These are phyloP conservation scores for Rhizopogon vesiculosus DNA, from an alignment of 768 basidiomycete genomes.

Conservation along the genomic window DNA sequence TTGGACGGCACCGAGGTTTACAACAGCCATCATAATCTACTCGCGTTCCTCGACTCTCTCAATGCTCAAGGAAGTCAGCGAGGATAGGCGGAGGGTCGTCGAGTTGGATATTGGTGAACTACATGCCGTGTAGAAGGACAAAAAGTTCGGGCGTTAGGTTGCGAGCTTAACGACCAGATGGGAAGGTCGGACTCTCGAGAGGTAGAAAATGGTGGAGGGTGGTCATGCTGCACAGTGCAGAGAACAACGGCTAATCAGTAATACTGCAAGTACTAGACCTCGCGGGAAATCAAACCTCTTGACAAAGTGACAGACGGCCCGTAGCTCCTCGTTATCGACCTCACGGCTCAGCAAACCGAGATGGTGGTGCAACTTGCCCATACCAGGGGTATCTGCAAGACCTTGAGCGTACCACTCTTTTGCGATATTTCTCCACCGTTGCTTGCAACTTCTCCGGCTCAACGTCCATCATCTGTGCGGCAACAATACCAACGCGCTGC, in stretches of 20 bases:
- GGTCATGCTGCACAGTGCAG: too few relatives aligned
- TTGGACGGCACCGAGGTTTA: slow-evolving; percentile 72
- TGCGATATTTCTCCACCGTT: slow-evolving; percentile 89
- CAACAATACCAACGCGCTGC: slow-evolving; percentile 76
- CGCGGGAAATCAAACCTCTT: slow-evolving; percentile 65
- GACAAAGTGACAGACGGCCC: slow-evolving; percentile 88
- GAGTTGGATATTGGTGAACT: slow-evolving; percentile 81
- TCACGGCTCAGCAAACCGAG: slow-evolving; percentile 85
- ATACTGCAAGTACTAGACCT: neutral
- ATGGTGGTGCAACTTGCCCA: slow-evolving; percentile 92
- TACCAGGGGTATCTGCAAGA: slow-evolving; percentile 85
- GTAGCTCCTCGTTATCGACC: slow-evolving; percentile 74
- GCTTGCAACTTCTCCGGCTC: slow-evolving; percentile 90
- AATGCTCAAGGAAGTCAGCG: slow-evolving; percentile 83
- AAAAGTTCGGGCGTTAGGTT: slow-evolving; percentile 60
- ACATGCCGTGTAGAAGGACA: slow-evolving; percentile 91
- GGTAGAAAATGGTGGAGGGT: too few relatives aligned
- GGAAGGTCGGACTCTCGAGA: slow-evolving; percentile 71
- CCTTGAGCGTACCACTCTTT: slow-evolving; percentile 88
- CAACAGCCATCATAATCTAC: slow-evolving; percentile 95
- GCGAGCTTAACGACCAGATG: slow-evolving; percentile 75
- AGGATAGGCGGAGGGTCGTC: slow-evolving; percentile 85
- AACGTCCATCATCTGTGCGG: slow-evolving; percentile 76
- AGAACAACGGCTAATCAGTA: neutral
- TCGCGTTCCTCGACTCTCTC: slow-evolving; percentile 79